These are phyloP conservation scores for Talaromyces proteolyticus DNA, from an alignment of 495 filamentous ascomycete genomes.

Conservation along the genomic window DNA sequence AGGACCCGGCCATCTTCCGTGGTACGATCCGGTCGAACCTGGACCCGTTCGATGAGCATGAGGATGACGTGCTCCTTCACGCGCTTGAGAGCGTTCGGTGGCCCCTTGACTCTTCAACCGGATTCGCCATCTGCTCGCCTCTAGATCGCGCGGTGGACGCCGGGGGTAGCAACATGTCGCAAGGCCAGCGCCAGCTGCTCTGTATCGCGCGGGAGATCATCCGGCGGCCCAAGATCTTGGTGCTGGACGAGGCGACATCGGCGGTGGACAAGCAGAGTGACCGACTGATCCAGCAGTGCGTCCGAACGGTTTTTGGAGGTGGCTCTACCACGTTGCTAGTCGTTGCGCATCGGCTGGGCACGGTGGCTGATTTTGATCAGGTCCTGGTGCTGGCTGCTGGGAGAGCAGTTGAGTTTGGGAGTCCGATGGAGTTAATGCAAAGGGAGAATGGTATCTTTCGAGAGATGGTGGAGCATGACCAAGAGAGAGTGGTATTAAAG, in stretches of 20 bases:
- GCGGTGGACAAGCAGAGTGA: conserved; percentile 88
- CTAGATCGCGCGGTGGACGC: conserved; percentile 81
- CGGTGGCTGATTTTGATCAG: conserved; percentile 79
- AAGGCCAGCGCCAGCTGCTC: conserved; percentile 82
- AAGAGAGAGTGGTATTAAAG: not conserved
- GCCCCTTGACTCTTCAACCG: not conserved
- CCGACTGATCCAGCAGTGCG: conserved; percentile 71
- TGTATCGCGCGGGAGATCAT: conserved; percentile 85
- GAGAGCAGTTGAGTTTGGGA: conserved; percentile 64
- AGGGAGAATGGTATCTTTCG: conserved; percentile 55
- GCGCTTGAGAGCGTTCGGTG: conserved; percentile 47
- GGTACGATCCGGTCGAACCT: conserved; percentile 80
- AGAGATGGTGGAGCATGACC: conserved; percentile 66
- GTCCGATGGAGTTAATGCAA: conserved; percentile 60
- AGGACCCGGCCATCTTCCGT: conserved; percentile 82
- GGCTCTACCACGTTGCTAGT: conserved; percentile 67
- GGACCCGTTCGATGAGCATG: conserved; percentile 71
- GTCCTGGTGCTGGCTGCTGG: conserved; percentile 80
- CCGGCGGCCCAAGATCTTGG: conserved; percentile 70
- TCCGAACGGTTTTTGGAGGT: conserved; percentile 68
- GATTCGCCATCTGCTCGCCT: conserved; percentile 22
- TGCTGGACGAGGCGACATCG: conserved; percentile 84
- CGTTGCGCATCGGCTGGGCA: conserved; percentile 83
- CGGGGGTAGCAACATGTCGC: conserved; percentile 72
- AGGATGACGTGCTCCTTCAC: conserved; percentile 63